Conservation (phyloP, 2,329 filamentous ascomycete species). For the Claviceps fusiformis region DNA sequence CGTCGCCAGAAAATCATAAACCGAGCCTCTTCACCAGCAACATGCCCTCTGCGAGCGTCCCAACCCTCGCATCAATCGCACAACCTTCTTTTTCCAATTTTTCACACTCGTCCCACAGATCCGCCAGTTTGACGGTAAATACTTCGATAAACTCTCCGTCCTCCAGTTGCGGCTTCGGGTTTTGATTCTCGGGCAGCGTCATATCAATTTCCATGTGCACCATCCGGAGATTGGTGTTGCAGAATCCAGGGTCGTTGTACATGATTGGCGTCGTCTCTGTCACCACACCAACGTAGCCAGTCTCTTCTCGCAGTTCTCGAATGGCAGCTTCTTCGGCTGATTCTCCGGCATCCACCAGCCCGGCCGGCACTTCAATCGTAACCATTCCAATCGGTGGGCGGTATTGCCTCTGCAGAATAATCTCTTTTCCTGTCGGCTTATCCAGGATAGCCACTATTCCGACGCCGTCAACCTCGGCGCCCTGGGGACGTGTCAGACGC, state of each 20-base stretch:
- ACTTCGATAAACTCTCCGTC: slow-evolving; percentile 75
- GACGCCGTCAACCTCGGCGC: slow-evolving; percentile 54
- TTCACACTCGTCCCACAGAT: slow-evolving; percentile 54
- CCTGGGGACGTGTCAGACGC: slow-evolving; percentile 51
- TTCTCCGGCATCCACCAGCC: slow-evolving; percentile 48
- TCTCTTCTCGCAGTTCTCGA: slow-evolving; percentile 53
- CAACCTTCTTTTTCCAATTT: slow-evolving; percentile 56
- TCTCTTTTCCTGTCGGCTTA: slow-evolving; percentile 36
- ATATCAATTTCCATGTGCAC: slow-evolving; percentile 64
- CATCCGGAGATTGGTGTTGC: slow-evolving; percentile 53
- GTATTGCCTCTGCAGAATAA: slow-evolving; percentile 55
- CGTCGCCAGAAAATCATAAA: slow-evolving; percentile 15
- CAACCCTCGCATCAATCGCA: slow-evolving; percentile 67
- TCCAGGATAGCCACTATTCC: slow-evolving; percentile 59
- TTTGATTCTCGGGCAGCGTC: slow-evolving; percentile 52
- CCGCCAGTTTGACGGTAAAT: slow-evolving; percentile 51
- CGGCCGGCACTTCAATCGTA: slow-evolving; percentile 51
- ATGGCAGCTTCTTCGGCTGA: slow-evolving; percentile 47
- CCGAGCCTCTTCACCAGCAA: slow-evolving; percentile 51
- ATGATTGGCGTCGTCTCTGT: slow-evolving; percentile 50
- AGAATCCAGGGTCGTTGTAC: slow-evolving; percentile 54
- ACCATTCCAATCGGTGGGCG: slow-evolving; percentile 46
- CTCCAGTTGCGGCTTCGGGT: slow-evolving; percentile 56
- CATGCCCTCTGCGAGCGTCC: slow-evolving; percentile 65
- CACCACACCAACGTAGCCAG: slow-evolving; percentile 46